Evolutionary conservation across 2,329 filamentous ascomycete species (phyloP), one percentile per base, ranked within the genome.

Genomic region (Ascochyta fabae): DNA sequence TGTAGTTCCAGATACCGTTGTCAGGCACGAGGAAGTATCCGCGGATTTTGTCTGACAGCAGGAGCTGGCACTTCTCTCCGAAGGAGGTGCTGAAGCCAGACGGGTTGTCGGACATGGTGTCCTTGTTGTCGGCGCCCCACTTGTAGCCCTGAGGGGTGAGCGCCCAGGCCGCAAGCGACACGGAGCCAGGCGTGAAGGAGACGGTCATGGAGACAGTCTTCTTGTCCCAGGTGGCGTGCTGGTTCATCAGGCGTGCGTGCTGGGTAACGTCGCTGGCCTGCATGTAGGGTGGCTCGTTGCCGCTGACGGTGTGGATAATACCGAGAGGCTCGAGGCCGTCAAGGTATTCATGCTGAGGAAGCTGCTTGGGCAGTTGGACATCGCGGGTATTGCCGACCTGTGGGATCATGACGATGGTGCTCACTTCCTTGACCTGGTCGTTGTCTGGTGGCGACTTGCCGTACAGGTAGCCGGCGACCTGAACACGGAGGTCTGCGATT

Each of bases 11-110:
- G 58, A 89, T 84, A 60, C 88, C 88, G 50, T 89, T 88, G 71
- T 97, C 93, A 0, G 95, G 95, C 22, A 98, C 92, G 51, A 99
- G 80, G 86, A 99, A 99, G 81, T 93, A 98, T 26, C 95, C 96
- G 66, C 90, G 87, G 75, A 97, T 96, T 75, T 93, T 91, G 68
- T 97, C 94, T 62, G 91, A 96, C 48, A 99, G 85, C 26, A 99
- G 80, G 51, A 99, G 81, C 80, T 99, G 96, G 66, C 92, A 92
- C 81, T 98, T 98, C 77, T 96, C 90, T 48, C 95, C 95, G 86
- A 98, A 96, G 55, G 82, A 87, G 24, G 92, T 96, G 54, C 88
- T 88, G 81, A 99, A 99, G 35, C 96, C 96, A 62, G 93, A 89
- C 0, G 96, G 95, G 75, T 96, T 92, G 75, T 99, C 95, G 60